A percentile compares a stretch with the other conserved stretches of the same genome.
phyloP scores from a whole-genome alignment of 192 early-diverging fungal genomes.

The Coemansia sp. region DNA sequence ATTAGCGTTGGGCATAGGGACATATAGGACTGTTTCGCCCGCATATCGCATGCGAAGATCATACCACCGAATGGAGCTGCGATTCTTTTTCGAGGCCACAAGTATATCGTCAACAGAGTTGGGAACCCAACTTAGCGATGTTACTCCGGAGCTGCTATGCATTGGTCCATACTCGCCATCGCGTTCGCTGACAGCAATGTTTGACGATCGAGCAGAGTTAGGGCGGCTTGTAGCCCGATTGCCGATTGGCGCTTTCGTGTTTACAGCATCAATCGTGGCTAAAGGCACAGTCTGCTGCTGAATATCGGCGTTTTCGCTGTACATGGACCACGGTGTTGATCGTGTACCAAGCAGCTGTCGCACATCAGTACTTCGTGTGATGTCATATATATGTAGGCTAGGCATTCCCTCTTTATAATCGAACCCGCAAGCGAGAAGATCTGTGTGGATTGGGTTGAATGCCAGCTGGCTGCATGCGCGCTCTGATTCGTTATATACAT shows the following conservation, averaged over 20 bases:
- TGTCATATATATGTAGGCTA: constrained; percentile 40
- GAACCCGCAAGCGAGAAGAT: constrained; percentile 48
- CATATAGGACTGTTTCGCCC: constrained; percentile 33
- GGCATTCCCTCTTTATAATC: constrained; percentile 37
- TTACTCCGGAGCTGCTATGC: constrained; percentile 35
- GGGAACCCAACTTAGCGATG: constrained; percentile 44
- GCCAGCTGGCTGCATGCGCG: constrained; percentile 31
- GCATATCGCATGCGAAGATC: constrained; percentile 36
- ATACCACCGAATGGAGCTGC: constrained; percentile 44
- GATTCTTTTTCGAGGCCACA: constrained; percentile 32
- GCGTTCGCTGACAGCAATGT: constrained; percentile 3
- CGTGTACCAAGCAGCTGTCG: constrained; percentile 34
- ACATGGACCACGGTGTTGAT: constrained; percentile 25
- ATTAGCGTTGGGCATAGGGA: constrained; percentile 19
- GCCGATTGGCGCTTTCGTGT: neutral
- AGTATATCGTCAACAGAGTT: constrained; percentile 37
- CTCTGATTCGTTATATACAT: constrained; percentile 27
- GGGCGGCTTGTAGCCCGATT: constrained; percentile 14
- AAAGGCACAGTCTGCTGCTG: constrained; percentile 7
- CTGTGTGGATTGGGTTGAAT: constrained; percentile 33
- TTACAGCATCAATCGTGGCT: neutral
- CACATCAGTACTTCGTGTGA: constrained; percentile 34
- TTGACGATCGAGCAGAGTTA: constrained; percentile 18
- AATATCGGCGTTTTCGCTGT: constrained; percentile 18
- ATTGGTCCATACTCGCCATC: constrained; percentile 30